Evolutionary conservation across 73 alveolate species (phyloP), one percentile per base, ranked within the genome.

Genomic region (Paramecium octaurelia): DNA sequence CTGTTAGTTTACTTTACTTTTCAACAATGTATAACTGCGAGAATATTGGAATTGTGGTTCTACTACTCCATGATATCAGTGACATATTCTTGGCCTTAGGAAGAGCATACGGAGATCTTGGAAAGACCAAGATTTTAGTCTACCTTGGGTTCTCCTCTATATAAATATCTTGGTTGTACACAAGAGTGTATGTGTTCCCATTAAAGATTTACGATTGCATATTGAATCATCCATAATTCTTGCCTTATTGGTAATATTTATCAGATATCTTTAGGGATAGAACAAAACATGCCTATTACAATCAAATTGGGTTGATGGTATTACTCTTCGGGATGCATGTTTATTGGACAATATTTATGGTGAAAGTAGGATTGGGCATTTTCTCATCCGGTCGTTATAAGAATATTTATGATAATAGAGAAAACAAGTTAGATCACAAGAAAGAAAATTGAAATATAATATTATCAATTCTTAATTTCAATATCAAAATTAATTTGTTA

Each of bases 361-460:
- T 83, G 50, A 89, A 89, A 70, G 94, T 83, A 70, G 91, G 85
- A 24, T 70, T 73, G 29, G 80, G 89, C 16, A 89, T 89, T 31
- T 83, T 89, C 60, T 59, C 84, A 89, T 31, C 86, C n/a, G 94
- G 94, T 21, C 44, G 60, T 20, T 77, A 89, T 24, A 71, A 89
- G 43, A 89, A 89, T 89, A 88, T 77, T 24, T 89, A 89, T 29
- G 94, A 89, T 73, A 70, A 77, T 69, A 70, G 94, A 89, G 84
- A 43, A 42, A 36, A 40, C 11, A 83, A 58, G 57, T 40, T 70
- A 14, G 85, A 46, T 35, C 44, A 88, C 48, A 88, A 69, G 46
- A 64, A 64, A 34, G 84, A 64, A 16, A 68, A 68, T 44, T 80
- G 91, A 80, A 24, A 40, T 36, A 40, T 40, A 40, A 8, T 5